Conservation (phyloP, 805 yeast genomes). For the Cyberlindnera japonica region DNA sequence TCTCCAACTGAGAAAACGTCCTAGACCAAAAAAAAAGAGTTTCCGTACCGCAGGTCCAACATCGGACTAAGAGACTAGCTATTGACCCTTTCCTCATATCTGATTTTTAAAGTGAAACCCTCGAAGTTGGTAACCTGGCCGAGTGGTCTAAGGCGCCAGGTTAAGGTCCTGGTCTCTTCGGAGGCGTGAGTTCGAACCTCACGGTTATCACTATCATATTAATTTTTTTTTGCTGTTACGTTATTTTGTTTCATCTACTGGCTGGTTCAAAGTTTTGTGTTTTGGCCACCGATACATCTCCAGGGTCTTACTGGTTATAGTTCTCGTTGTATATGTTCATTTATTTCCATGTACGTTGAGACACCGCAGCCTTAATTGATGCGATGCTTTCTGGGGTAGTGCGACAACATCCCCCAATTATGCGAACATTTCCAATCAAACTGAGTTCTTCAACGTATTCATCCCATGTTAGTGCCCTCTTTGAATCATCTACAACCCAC, state of each 20-base stretch:
- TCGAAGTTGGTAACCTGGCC: constrained; percentile 54
- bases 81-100: neutral
- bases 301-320: neutral
- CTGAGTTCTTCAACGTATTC: constrained; percentile 39
- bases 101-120: no score
- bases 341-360: neutral
- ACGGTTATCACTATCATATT: constrained; percentile 54
- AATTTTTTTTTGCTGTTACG: constrained; percentile 6
- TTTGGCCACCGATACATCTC: no score
- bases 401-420: constrained; percentile 77
- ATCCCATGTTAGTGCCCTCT: constrained; percentile 34
- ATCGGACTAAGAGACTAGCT: neutral
- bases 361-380: constrained; percentile 6
- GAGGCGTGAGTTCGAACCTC: constrained; percentile 89
- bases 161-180: constrained; percentile 79
- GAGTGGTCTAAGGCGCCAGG: constrained; percentile 73
- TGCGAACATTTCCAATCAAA: constrained; percentile 35
- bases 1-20: neutral
- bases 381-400: constrained; percentile 45
- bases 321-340: neutral
- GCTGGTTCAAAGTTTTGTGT: neutral
- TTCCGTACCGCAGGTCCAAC: no score
- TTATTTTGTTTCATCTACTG: neutral
- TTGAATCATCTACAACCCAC: constrained; percentile 30
- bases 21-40: no score